These are phyloP conservation scores for Neonectria hederae DNA, from an alignment of 2,329 filamentous ascomycete species.

Conservation along the genomic window DNA sequence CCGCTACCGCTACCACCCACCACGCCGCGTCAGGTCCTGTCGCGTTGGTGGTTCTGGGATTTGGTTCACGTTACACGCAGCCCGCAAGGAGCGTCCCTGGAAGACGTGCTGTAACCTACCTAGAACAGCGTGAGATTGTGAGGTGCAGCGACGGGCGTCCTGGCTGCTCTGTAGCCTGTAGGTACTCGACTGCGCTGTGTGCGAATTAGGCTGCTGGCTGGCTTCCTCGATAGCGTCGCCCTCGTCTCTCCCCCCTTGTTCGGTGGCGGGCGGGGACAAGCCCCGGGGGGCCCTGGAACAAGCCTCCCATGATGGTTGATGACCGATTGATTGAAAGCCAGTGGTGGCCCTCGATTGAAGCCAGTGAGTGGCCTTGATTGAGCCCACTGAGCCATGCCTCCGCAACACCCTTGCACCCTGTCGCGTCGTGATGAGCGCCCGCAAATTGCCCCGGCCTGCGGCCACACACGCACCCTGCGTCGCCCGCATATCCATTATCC, in stretches of 20 bases:
- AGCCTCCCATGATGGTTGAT: slow-evolving; percentile 8
- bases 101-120: neutral
- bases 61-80: slow-evolving; percentile 1
- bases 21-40: neutral
- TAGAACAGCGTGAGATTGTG: neutral
- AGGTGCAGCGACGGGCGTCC: neutral
- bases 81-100: neutral
- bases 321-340: slow-evolving; percentile 13
- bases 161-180: neutral
- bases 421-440: slow-evolving; percentile 30
- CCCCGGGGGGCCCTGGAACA: neutral
- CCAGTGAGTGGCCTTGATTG: slow-evolving; percentile 15
- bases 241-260: neutral
- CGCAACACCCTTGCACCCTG: slow-evolving; percentile 9
- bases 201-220: neutral
- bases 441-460: slow-evolving; percentile 29
- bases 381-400: slow-evolving; percentile 19
- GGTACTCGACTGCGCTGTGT: neutral
- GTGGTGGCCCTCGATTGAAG: neutral
- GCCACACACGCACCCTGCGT: slow-evolving; percentile 1
- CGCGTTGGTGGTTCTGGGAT: neutral
- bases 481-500: neutral
- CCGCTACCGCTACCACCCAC: neutral
- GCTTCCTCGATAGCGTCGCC: slow-evolving; percentile 1
- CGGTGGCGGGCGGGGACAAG: neutral